A percentile compares a stretch with the other conserved stretches of the same genome.
Evolutionary conservation across 345 rosid species (phyloP).

Genomic region (Linum lewisii): DNA sequence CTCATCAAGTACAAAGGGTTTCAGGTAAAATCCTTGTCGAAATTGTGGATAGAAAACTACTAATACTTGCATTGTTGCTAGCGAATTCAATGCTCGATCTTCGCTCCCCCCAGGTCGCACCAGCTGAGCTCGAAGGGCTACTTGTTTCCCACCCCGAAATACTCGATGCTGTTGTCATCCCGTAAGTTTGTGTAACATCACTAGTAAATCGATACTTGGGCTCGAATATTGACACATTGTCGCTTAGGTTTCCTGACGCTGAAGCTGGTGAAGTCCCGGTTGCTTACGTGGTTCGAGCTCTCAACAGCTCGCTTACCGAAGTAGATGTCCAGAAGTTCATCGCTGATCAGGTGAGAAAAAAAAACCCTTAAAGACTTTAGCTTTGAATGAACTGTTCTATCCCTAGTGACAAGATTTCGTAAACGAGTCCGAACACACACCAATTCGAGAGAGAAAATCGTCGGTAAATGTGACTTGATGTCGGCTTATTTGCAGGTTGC

Average conservation of each 20-base stretch:
- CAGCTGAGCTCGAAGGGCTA: conserved; percentile 93
- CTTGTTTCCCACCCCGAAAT: conserved; percentile 85
- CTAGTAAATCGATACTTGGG: not conserved
- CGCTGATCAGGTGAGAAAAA: conserved; percentile 51
- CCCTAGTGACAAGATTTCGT: too few relatives aligned
- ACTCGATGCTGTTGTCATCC: conserved; percentile 79
- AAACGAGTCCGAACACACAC: not conserved
- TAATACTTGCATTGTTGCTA: not conserved
- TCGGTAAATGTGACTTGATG: not conserved
- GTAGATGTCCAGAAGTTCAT: conserved; percentile 55
- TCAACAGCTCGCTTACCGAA: conserved; percentile 54
- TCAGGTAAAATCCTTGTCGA: conserved; percentile 41
- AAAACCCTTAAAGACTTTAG: not conserved
- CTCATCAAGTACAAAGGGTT: conserved; percentile 89
- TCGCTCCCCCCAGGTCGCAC: conserved; percentile 85
- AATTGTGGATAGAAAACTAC: not conserved
- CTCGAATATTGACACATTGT: too few relatives aligned
- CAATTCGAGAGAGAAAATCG: not conserved
- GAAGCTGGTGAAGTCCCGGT: conserved; percentile 93
- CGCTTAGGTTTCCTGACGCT: conserved; percentile 61
- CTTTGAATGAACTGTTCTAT: too few relatives aligned
- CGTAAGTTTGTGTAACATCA: conserved; percentile 40
- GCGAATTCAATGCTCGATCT: not conserved
- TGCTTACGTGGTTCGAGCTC: conserved; percentile 70
- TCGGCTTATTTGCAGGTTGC: conserved; percentile 45